Evolutionary conservation across 2,329 filamentous ascomycete species (phyloP).

Genomic region (Monilinia laxa): DNA sequence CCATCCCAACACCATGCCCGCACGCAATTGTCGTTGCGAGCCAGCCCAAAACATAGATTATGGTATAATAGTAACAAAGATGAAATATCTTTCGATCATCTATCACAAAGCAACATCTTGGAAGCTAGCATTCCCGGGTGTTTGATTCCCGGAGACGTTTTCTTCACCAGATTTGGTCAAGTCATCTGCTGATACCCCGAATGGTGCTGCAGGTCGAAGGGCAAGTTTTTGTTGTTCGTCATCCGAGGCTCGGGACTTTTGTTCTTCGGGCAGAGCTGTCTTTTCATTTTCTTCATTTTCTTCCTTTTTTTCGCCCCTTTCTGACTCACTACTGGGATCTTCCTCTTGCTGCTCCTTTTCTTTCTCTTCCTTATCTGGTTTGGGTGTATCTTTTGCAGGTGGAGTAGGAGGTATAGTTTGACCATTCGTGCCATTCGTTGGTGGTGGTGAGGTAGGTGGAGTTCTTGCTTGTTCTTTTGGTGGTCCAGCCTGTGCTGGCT

Average conservation of each 20-base stretch:
- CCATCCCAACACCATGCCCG: conserved; percentile 20
- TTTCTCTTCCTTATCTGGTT: conserved; percentile 31
- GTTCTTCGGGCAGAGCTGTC: conserved; percentile 47
- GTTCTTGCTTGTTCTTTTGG: conserved; percentile 28
- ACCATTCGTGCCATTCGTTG: conserved; percentile 33
- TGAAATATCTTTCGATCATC: conserved; percentile 9
- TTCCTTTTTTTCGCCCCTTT: conserved; percentile 37
- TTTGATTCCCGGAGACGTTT: conserved; percentile 42
- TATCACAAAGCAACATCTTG: conserved; percentile 60
- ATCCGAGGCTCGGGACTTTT: conserved; percentile 57
- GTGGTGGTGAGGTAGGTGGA: conserved; percentile 30
- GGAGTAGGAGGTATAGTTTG: conserved; percentile 37
- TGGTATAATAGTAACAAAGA: conserved; percentile 20
- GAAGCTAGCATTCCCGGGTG: conserved; percentile 58
- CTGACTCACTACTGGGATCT: conserved; percentile 26
- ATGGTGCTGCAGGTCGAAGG: conserved; percentile 45
- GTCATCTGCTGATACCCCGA: conserved; percentile 38
- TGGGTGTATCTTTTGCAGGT: conserved; percentile 36
- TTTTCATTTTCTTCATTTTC: conserved; percentile 40
- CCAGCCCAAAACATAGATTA: conserved; percentile 13
- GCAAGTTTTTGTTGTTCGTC: conserved; percentile 55
- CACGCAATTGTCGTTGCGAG: conserved; percentile 4
- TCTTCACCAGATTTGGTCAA: conserved; percentile 44
- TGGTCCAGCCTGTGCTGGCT: conserved; percentile 29
- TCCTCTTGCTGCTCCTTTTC: conserved; percentile 34